Evolutionary conservation across 192 early-diverging fungal species (phyloP), one percentile per base, ranked within the genome.

Genomic region (Umbelopsis ramanniana): DNA sequence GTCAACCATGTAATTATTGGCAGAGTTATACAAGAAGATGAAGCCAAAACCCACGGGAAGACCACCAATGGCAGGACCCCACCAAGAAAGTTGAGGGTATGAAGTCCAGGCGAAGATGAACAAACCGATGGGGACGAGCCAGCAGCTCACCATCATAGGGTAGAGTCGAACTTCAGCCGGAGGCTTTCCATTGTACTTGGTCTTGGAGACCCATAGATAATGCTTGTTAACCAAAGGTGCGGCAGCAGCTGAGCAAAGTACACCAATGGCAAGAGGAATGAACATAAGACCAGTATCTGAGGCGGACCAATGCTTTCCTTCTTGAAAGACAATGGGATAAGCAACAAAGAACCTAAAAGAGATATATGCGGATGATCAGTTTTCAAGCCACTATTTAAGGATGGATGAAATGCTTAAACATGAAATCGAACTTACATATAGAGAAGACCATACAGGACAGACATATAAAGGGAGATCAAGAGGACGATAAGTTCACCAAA

Each of bases 221-320:
- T 63, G 57, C 37, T 63, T 63, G 57, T 63, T 63, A 38, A 63
- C 22, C 22, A 21, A 14, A 6, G 57, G 57, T 23, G 57, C 12
- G 24, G 15, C 26, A 26, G 37, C 57, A 26, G 57, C 57, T 0
- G 57, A 63, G 3, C 9, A 29, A 2, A 63, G 29, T 14, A 63
- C 57, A 26, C 57, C 57, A 63, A 63, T 63, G 24, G 57, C 57
- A 38, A 63, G n/a, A 22, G 57, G 57, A 63, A 63, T 63, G 17
- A 63, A 63, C 57, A 63, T 63, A 38, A 63, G 57, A 15, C 57
- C 57, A 63, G 57, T 63, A 26, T 63, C 37, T 5, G 57, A 63
- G 6, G 57, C 57, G 2, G 57, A 63, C 29, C 26, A 63, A 23
- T 19, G 10, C 23, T 63, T 63, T 14, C 57, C 57, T 38, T 63